These are phyloP conservation scores for Naganishia vaughanmartiniae DNA, from an alignment of 768 basidiomycete genomes.

Conservation along the genomic window DNA sequence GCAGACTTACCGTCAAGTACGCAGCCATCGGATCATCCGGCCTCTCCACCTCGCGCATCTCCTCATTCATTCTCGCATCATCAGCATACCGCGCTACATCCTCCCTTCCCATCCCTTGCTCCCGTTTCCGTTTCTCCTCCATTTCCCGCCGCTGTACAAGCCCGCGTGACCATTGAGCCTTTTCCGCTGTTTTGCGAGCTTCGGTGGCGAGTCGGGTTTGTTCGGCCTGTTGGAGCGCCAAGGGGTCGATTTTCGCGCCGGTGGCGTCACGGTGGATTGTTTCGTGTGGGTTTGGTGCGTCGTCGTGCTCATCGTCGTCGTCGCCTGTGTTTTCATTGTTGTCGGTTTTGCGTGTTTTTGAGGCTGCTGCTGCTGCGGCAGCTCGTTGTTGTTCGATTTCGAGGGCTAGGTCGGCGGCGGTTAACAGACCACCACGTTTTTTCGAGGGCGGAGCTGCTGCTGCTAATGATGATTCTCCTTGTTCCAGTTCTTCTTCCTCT, in stretches of 20 bases:
- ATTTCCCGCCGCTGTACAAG: conserved; percentile 79
- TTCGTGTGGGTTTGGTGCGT: conserved; percentile 60
- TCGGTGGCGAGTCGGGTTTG: conserved; percentile 58
- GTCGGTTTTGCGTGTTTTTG: not conserved
- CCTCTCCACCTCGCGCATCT: conserved; percentile 71
- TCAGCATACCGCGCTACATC: conserved; percentile 77
- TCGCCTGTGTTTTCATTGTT: not conserved
- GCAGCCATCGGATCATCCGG: conserved; percentile 99
- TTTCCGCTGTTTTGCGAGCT: conserved; percentile 68
- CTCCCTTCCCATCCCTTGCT: conserved; percentile 66
- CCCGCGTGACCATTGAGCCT: conserved; percentile 99
- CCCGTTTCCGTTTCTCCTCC: conserved; percentile 64
- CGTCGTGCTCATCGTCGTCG: too few species aligned
- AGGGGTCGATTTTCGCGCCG: conserved; percentile 85
- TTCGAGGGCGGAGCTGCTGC: conserved; percentile 57
- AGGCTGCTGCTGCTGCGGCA: not conserved
- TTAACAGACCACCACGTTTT: not conserved
- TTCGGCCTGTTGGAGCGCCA: conserved; percentile 64
- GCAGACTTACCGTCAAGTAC: conserved; percentile 72
- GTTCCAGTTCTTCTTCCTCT: conserved; percentile 51
- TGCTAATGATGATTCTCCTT: conserved; percentile 32
- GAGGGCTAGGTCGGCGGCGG: not conserved
- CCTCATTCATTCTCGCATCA: conserved; percentile 80
- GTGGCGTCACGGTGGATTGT: conserved; percentile 90
- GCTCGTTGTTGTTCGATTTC: conserved; percentile 34